Conservation (phyloP, 2,329 filamentous ascomycete genomes). For the Botryotinia calthae region DNA sequence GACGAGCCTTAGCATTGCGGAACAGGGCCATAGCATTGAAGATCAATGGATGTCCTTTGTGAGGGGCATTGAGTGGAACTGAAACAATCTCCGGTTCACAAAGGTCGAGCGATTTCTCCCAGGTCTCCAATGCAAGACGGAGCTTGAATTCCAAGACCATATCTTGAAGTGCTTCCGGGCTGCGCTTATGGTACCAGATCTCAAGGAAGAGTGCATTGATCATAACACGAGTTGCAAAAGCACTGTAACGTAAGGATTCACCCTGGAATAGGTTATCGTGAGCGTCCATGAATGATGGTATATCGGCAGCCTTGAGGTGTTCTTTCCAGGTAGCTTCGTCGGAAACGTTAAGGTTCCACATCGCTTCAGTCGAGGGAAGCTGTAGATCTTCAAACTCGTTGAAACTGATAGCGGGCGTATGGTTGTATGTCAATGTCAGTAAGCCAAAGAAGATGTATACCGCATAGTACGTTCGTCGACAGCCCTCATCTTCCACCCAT, state of each 20-base stretch:
- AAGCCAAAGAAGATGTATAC: constrained; percentile 99
- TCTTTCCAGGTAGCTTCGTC: constrained; percentile 86
- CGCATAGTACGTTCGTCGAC: constrained; percentile 93
- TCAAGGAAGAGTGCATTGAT: constrained; percentile 98
- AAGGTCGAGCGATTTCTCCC: constrained; percentile 92
- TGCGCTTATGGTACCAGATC: constrained; percentile 98
- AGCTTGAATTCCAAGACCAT: constrained; percentile 99
- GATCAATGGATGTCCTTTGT: constrained; percentile 92
- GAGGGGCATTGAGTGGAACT: constrained; percentile 86
- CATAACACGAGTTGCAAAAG: constrained; percentile 95
- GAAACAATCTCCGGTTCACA: constrained; percentile 89
- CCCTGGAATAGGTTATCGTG: constrained; percentile 96
- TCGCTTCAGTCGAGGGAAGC: constrained; percentile 85
- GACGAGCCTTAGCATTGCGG: constrained; percentile 84
- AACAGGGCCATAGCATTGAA: constrained; percentile 99
- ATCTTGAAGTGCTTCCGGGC: constrained; percentile 93
- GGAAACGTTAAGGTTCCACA: constrained; percentile 81
- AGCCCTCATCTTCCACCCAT: constrained; percentile 97
- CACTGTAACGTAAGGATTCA: constrained; percentile 85
- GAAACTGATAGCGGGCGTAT: constrained; percentile 96
- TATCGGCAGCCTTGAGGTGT: constrained; percentile 65
- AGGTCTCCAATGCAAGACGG: constrained; percentile 91
- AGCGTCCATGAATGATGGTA: constrained; percentile 86
- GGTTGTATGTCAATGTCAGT: constrained; percentile 92
- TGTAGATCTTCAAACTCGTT: constrained; percentile 95